phyloP scores from a whole-genome alignment of 176 grass and related monocot genomes.

The Hyparrhenia diplandra region DNA sequence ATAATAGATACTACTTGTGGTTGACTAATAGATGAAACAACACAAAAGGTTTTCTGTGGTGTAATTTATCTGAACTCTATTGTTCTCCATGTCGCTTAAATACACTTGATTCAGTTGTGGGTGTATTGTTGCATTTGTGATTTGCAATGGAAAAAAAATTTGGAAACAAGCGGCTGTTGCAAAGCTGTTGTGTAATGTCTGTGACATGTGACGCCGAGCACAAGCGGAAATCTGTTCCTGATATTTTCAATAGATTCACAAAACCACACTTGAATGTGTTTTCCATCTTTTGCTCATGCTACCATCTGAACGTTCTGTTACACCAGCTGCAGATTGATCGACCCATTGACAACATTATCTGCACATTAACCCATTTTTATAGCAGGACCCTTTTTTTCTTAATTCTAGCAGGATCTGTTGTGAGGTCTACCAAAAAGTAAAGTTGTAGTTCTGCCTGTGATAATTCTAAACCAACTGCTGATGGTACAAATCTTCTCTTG shows the following conservation, averaged over 20 bases:
- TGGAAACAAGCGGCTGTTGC: background rate
- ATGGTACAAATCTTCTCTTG: conserved; percentile 3
- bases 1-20: conserved; percentile 15
- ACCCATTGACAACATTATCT: background rate
- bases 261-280: background rate
- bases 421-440: background rate
- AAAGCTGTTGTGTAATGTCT: background rate
- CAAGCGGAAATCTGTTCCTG: background rate
- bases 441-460: background rate
- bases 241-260: background rate
- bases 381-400: background rate
- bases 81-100: background rate
- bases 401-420: background rate
- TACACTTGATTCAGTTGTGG: background rate
- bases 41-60: conserved; percentile 8
- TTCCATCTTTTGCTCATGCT: background rate
- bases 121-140: background rate
- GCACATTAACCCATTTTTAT: background rate
- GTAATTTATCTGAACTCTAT: background rate
- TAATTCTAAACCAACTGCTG: background rate
- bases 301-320: background rate
- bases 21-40: background rate
- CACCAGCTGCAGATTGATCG: background rate
- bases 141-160: background rate
- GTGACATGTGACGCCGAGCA: background rate